These are phyloP conservation scores for Penstemon davidsonii DNA, from an alignment of 257 asterid genomes.

Conservation along the genomic window DNA sequence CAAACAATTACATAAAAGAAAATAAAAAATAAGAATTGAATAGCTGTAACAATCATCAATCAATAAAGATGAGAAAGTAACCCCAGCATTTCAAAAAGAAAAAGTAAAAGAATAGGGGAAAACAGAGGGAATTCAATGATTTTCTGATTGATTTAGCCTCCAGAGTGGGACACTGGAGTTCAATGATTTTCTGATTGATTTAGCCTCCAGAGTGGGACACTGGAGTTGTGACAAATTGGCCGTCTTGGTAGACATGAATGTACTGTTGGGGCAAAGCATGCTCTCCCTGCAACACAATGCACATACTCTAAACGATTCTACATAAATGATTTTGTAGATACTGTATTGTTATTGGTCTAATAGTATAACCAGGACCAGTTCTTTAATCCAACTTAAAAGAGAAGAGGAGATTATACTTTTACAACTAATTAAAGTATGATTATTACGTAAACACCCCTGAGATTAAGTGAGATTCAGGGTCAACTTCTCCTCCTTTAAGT, in stretches of 20 bases:
- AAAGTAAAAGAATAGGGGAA: conserved; percentile 24
- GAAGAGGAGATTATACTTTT: not conserved
- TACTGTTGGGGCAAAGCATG: conserved; percentile 92
- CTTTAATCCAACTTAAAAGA: not conserved
- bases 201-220: conserved; percentile 93
- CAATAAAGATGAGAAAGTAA: conserved; percentile 18
- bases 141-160: conserved; percentile 30
- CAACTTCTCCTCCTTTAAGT: no score
- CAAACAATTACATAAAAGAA: conserved; percentile 17
- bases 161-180: conserved; percentile 44
- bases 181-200: conserved; percentile 9
- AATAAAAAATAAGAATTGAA: conserved; percentile 14
- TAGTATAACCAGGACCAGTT: not conserved
- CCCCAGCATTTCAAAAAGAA: conserved; percentile 30
- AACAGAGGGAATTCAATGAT: not conserved
- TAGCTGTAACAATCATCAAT: conserved; percentile 13
- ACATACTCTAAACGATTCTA: not conserved
- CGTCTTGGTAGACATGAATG: conserved; percentile 71
- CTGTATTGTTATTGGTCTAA: not conserved
- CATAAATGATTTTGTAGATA: not conserved
- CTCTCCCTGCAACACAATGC: conserved; percentile 59
- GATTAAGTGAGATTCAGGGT: no score
- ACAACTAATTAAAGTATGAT: not conserved
- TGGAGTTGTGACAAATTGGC: conserved; percentile 79
- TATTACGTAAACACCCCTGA: no score